phyloP scores from a whole-genome alignment of 306 rosid genomes.

The Abrus pulchellus region DNA sequence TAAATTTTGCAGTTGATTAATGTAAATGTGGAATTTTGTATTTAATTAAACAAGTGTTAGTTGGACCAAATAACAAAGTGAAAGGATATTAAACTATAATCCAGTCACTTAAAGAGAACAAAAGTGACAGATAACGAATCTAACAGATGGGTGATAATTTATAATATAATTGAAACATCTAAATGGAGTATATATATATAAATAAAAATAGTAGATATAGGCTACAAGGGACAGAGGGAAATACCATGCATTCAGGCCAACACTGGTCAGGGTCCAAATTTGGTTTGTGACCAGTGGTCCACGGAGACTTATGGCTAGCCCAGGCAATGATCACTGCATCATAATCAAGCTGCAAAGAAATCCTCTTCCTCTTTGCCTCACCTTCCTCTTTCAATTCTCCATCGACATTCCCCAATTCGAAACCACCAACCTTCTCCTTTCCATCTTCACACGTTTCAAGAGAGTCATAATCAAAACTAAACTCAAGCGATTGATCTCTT shows the following conservation, averaged over 20 bases:
- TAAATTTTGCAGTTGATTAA: no score
- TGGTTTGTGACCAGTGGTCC: constrained; percentile 77
- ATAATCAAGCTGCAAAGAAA: constrained; percentile 74
- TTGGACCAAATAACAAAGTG: neutral
- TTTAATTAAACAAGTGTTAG: neutral
- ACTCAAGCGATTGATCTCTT: constrained; percentile 70
- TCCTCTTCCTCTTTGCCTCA: constrained; percentile 57
- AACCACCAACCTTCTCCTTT: constrained; percentile 41
- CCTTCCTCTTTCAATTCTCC: constrained; percentile 33
- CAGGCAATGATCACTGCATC: constrained; percentile 82
- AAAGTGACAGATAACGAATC: neutral
- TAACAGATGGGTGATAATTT: neutral
- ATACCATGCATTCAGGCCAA: constrained; percentile 74
- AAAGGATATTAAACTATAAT: neutral
- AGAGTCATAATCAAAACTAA: constrained; percentile 65
- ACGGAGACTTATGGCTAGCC: constrained; percentile 77
- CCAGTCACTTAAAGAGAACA: neutral
- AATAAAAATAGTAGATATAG: no score
- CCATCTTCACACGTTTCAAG: constrained; percentile 56
- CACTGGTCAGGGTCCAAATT: constrained; percentile 60
- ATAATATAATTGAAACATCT: neutral
- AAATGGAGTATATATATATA: no score
- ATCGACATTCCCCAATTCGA: neutral
- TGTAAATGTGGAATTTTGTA: neutral
- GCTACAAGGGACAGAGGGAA: neutral